Conservation (phyloP, 2,329 filamentous ascomycete species). For the Teratosphaeria zuluensis region DNA sequence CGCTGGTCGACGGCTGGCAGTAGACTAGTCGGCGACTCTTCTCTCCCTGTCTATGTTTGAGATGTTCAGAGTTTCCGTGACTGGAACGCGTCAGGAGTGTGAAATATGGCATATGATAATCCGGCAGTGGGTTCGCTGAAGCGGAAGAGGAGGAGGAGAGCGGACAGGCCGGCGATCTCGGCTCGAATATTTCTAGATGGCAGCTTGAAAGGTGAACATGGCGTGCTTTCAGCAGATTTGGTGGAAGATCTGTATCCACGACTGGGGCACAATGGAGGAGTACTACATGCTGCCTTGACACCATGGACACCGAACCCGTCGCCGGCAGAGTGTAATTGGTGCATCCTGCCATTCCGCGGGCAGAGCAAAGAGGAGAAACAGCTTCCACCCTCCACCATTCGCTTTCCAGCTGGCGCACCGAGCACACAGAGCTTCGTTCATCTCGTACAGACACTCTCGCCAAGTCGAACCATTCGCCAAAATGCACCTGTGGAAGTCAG, state of each 20-base stretch:
- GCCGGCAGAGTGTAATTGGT: slow-evolving; percentile 63
- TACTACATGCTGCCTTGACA: slow-evolving; percentile 59
- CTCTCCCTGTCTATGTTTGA: not conserved
- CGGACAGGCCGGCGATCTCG: slow-evolving; percentile 63
- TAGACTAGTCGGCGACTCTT: not conserved
- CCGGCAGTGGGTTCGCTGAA: slow-evolving; percentile 38
- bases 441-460: slow-evolving; percentile 58
- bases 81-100: not conserved
- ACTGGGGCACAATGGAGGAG: slow-evolving; percentile 14
- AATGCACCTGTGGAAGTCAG: slow-evolving; percentile 75
- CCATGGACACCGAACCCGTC: slow-evolving; percentile 56
- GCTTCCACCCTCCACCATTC: slow-evolving; percentile 66
- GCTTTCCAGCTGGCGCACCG: slow-evolving; percentile 63
- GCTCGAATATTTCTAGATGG: slow-evolving; percentile 78
- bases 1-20: not conserved
- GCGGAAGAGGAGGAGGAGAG: slow-evolving; percentile 41
- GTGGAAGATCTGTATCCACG: slow-evolving; percentile 68
- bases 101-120: slow-evolving; percentile 36
- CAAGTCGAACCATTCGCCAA: slow-evolving; percentile 63
- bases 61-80: not conserved
- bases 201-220: slow-evolving; percentile 74
- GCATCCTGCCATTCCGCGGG: slow-evolving; percentile 64
- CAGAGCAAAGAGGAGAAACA: slow-evolving; percentile 43
- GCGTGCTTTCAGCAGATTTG: slow-evolving; percentile 77
- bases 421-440: slow-evolving; percentile 72